Percentiles rank a stretch among this genome's conserved stretches.
Conservation (phyloP, 768 basidiomycete species). For the Candolleomyces eurysporus region DNA sequence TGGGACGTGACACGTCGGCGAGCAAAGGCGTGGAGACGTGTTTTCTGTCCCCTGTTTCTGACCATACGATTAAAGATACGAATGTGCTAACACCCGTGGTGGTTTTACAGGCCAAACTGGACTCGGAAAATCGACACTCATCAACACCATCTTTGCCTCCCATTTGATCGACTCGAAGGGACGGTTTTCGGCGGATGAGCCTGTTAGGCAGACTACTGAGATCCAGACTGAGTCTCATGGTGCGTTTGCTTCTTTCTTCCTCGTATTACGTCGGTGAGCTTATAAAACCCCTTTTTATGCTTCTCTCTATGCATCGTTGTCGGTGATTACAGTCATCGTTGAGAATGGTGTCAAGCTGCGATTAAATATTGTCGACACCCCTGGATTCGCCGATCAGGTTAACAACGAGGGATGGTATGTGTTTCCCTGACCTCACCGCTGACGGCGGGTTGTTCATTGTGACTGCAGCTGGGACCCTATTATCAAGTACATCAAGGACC, state of each 20-base stretch:
- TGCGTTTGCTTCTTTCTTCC: conserved; percentile 35
- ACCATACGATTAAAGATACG: neutral
- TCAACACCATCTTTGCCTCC: conserved; percentile 99
- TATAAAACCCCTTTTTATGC: neutral
- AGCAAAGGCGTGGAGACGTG: neutral
- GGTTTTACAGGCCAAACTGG: conserved; percentile 82
- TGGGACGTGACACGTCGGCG: conserved; percentile 10
- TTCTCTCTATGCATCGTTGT: neutral
- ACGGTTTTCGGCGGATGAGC: conserved; percentile 81
- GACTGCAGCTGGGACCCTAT: conserved; percentile 91
- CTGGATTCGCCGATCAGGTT: conserved; percentile 96
- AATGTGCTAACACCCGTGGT: neutral
- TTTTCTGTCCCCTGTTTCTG: neutral
- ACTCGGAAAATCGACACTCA: conserved; percentile 96
- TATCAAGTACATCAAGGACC: conserved; percentile 98
- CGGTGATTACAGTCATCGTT: conserved; percentile 66
- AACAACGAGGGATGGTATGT: conserved; percentile 97
- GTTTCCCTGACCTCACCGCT: conserved; percentile 1
- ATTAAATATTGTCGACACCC: conserved; percentile 98
- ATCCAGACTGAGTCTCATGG: conserved; percentile 95
- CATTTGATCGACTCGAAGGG: conserved; percentile 99
- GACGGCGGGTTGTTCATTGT: neutral
- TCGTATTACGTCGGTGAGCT: neutral
- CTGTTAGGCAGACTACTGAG: conserved; percentile 93
- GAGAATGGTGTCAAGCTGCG: conserved; percentile 95